Evolutionary conservation across 2,329 filamentous ascomycete species (phyloP), one percentile per base, ranked within the genome.

Genomic region (Fusarium sacchari): DNA sequence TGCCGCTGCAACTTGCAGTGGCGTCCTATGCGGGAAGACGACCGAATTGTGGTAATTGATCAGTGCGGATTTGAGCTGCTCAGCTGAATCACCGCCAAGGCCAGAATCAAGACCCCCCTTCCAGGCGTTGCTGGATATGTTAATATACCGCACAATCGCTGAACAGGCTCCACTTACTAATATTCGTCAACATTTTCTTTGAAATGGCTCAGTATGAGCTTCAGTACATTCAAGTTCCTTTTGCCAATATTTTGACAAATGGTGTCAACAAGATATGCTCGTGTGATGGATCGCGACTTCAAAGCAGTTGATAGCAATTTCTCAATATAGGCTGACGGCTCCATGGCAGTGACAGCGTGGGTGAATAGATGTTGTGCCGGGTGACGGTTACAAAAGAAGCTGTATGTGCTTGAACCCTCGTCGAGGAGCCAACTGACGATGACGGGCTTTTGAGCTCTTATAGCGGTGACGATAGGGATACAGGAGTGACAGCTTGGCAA

Each of bases 401-500:
- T 24, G 14, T 22, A 11, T 14, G 58, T 53, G 20, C 17, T 36
- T 8, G 37, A 20, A 22, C 58, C 58, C n/a, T 28, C 28, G 13
- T 43, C 46, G 12, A 60, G 44, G 2, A 60, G 37, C 58, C 47
- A 61, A 2, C 20, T 53, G 37, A n/a, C 14, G 2, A 61, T 18
- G 7, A 13, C 26, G 4, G 36, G 9, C 8, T 61, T 50, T 12
- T 24, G 28, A 22, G 58, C n/a, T 28, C 46, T 32, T 4, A 55
- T 28, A 17, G 47, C 47, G 1, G n/a, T 7, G 14, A 53, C 55
- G 14, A 61, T n/a, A 11, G 58, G 47, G 7, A 30, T 37, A 6
- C 58, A 61, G 7, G 22, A 37, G 37, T 14, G 9, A 26, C 46
- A 61, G 17, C 58, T 61, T 11, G 47, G 58, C 13, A 61, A 28